Evolutionary conservation across 306 rosid genomes (phyloP), one percentile per base, ranked within the genome.

Genomic region (Astragalus membranaceus): DNA sequence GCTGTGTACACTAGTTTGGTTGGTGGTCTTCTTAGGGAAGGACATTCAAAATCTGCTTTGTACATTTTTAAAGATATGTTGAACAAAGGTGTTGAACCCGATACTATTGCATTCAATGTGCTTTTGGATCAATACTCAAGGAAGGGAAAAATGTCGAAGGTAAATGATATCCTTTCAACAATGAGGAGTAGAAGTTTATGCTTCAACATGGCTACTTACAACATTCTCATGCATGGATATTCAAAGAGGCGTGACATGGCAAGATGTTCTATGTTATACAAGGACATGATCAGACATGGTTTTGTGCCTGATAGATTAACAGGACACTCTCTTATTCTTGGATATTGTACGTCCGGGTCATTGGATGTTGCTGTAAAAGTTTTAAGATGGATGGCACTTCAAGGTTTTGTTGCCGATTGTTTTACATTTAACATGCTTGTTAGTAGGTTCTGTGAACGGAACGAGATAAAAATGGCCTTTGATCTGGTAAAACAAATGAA

Each of bases 201-300:
- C 60, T 90, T 86, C 73, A 82, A 67, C 79, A 71, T 87, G 82
- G 70, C 83, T 52, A 83, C 94, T 16, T 90, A 76, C 78, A 90
- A 90, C 49, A 90, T 85, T 81, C 87, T 90, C 58, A 60, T 90
- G 77, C 96, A 82, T 85, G 91, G 87, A 52, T 79, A 80, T 82
- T 85, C 94, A 29, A 90, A 83, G 80, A 78, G 79, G 73, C 71
- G 32, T 26, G 85, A 26, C 37, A 32, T 84, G 67, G 15, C 61
- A 51, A 36, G 68, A 57, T 90, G 88, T 79, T 82, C 78, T 59
- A 39, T 16, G 69, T 63, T 90, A 39, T 85, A 68, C 63, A 62
- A 73, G 11, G 74, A 64, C 50, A 84, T 90, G 84, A 73, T 77
- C 69, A 50, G 51, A 64, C 64, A 32, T 6, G 84, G 88, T 50